Evolutionary conservation across 352 stramenopile genomes (phyloP).

Genomic region (Phytophthora litchii): DNA sequence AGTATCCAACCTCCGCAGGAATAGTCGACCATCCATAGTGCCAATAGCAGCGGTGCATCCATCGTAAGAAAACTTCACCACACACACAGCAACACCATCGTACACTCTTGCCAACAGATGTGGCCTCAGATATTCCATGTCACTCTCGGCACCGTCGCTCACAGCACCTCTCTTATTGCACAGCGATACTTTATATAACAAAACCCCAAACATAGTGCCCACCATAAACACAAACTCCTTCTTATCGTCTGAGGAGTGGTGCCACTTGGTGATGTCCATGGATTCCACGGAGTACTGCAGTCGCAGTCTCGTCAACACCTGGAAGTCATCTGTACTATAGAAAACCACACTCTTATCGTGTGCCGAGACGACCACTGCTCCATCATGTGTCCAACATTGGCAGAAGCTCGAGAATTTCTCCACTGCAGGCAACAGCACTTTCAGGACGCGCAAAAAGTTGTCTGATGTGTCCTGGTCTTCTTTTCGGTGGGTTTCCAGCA

Average conservation of each 20-base stretch:
- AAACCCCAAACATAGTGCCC: slow-evolving; percentile 41
- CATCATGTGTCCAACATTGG: slow-evolving; percentile 57
- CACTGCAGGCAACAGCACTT: slow-evolving; percentile 36
- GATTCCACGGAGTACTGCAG: slow-evolving; percentile 44
- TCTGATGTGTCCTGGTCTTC: slow-evolving; percentile 1
- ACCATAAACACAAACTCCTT: slow-evolving; percentile 30
- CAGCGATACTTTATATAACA: slow-evolving; percentile 40
- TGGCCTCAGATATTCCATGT: not conserved
- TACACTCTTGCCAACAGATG: slow-evolving; percentile 25
- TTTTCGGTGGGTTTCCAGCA: slow-evolving; percentile 35
- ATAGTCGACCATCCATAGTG: slow-evolving; percentile 58
- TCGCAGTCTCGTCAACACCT: slow-evolving; percentile 8
- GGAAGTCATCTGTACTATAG: slow-evolving; percentile 37
- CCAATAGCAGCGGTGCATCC: slow-evolving; percentile 41
- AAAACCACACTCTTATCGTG: slow-evolving; percentile 40
- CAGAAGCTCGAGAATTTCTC: slow-evolving; percentile 42
- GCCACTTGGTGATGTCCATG: slow-evolving; percentile 35
- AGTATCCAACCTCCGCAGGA: slow-evolving; percentile 36
- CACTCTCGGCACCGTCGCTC: not conserved
- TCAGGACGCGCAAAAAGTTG: slow-evolving; percentile 33
- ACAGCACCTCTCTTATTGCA: not conserved
- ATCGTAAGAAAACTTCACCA: slow-evolving; percentile 48
- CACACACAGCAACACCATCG: slow-evolving; percentile 41
- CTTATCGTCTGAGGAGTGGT: not conserved
- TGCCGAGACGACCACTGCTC: slow-evolving; percentile 33